These are phyloP conservation scores for Truncatella angustata DNA, from an alignment of 2,329 filamentous ascomycete genomes.

Conservation along the genomic window DNA sequence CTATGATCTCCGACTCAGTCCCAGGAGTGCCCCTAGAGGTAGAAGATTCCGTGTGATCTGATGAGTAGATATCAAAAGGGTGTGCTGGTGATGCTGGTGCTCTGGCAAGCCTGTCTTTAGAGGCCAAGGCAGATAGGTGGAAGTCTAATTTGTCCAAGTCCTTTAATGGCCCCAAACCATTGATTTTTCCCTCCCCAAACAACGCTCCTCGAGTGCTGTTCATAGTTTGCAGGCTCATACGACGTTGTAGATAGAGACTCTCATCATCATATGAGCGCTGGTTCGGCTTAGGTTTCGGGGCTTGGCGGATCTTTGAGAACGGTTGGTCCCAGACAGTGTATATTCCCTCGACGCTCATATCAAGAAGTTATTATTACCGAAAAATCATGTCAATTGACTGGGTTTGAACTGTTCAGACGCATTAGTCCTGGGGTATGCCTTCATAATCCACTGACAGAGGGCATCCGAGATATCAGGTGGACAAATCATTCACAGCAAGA, in stretches of 20 bases:
- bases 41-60: conserved; percentile 17
- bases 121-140: conserved; percentile 24
- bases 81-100: conserved; percentile 19
- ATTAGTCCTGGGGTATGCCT: conserved; percentile 6
- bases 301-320: conserved; percentile 20
- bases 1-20: conserved; percentile 29
- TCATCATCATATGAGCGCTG: conserved; percentile 29
- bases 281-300: conserved; percentile 23
- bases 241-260: conserved; percentile 18
- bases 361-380: conserved; percentile 18
- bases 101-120: conserved; percentile 19
- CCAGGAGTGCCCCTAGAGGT: conserved; percentile 22
- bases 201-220: conserved; percentile 23
- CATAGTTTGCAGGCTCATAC: conserved; percentile 26
- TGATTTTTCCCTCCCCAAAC: conserved; percentile 24
- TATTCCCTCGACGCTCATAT: conserved; percentile 18
- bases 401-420: conserved; percentile 18
- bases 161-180: conserved; percentile 21
- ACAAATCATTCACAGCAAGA: not conserved
- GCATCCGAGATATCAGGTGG: not conserved
- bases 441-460: not conserved
- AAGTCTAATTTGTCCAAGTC: conserved; percentile 26
- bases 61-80: conserved; percentile 18
- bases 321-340: conserved; percentile 10
- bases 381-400: conserved; percentile 17